Conservation (phyloP, 148 eudicot species). For the Rhododendron kiyosumense region DNA sequence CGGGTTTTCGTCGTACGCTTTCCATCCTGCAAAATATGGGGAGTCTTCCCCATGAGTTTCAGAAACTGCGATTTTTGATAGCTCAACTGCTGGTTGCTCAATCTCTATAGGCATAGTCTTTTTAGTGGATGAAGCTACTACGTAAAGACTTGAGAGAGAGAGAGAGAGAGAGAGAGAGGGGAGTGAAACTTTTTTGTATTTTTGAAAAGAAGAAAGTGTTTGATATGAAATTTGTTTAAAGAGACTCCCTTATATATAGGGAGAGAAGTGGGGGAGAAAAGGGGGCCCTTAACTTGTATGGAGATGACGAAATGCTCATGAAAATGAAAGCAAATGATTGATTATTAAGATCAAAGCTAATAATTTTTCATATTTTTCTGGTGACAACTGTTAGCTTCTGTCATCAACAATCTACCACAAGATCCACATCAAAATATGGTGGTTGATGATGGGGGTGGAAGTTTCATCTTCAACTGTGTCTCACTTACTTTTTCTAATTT, state of each 20-base stretch:
- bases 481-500: not conserved
- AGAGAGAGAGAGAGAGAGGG: not conserved
- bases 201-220: not conserved
- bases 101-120: conserved; percentile 61
- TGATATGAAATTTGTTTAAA: conserved; percentile 23
- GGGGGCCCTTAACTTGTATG: conserved; percentile 16
- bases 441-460: conserved; percentile 58
- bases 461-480: not conserved
- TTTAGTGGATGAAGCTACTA: not conserved
- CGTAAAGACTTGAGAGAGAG: not conserved
- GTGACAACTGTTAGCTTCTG: conserved; percentile 69
- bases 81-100: conserved; percentile 44
- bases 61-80: conserved; percentile 73
- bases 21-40: conserved; percentile 97
- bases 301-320: conserved; percentile 11
- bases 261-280: conserved; percentile 6
- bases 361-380: conserved; percentile 16
- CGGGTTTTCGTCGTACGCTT: conserved; percentile 89
- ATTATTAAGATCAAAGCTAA: conserved; percentile 52
- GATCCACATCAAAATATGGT: conserved; percentile 63
- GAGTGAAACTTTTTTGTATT: not conserved
- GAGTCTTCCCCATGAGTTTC: conserved; percentile 97
- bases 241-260: conserved; percentile 23
- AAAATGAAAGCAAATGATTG: conserved; percentile 48
- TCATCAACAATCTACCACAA: conserved; percentile 40